Conservation (phyloP, 75 land plant species). For the Picea glauca region DNA sequence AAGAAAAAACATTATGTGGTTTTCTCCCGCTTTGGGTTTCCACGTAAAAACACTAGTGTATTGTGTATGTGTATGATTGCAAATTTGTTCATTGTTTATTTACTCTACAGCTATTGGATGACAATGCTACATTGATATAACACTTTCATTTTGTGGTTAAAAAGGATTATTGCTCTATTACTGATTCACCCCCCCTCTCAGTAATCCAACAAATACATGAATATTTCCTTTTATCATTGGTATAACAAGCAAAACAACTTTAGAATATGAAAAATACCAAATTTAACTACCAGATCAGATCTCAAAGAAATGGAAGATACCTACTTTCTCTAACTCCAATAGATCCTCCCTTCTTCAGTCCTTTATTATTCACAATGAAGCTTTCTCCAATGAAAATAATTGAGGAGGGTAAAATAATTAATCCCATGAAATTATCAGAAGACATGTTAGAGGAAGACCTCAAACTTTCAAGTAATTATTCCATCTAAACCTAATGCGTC, state of each 20-base stretch:
- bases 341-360: conserved; percentile 63
- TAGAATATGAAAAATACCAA: background rate
- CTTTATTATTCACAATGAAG: conserved; percentile 86
- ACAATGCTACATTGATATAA: no score
- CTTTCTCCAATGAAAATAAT: conserved; percentile 87
- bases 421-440: conserved; percentile 61
- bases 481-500: background rate
- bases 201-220: no score
- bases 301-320: background rate
- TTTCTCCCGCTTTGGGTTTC: no score
- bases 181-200: no score
- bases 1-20: no score
- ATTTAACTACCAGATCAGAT: background rate
- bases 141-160: no score
- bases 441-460: conserved; percentile 9
- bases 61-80: no score
- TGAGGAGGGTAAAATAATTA: conserved; percentile 62
- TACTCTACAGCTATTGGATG: no score
- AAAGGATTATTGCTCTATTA: no score
- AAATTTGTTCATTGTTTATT: no score
- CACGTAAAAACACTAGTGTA: no score
- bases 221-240: no score
- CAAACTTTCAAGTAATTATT: background rate
- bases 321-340: conserved; percentile 70
- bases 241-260: background rate